Conservation (phyloP, 495 filamentous ascomycete genomes). For the Mycothermus thermophilus region DNA sequence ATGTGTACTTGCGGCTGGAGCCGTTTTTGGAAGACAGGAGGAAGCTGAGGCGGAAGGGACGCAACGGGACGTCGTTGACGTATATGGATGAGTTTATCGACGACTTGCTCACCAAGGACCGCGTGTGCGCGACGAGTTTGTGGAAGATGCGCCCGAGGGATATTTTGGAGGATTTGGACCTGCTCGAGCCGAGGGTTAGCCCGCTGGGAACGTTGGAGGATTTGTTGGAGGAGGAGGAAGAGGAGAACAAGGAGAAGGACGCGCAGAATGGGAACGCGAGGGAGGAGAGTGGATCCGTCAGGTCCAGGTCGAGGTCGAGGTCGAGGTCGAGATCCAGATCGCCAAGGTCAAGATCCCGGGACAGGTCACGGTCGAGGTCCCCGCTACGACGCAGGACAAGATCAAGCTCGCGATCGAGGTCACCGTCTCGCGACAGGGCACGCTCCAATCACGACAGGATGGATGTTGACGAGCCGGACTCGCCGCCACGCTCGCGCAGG, state of each 20-base stretch:
- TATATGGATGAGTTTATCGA: constrained; percentile 91
- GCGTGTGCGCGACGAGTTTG: constrained; percentile 80
- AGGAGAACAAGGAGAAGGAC: constrained; percentile 23
- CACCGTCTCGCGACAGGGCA: constrained; percentile 7
- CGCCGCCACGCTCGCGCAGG: neutral
- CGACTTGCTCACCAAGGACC: constrained; percentile 75
- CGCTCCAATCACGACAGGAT: constrained; percentile 17
- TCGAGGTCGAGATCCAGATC: constrained; percentile 8
- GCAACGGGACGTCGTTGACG: constrained; percentile 58
- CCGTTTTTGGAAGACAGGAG: constrained; percentile 69
- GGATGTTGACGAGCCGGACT: constrained; percentile 22
- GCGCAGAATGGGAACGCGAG: constrained; percentile 12
- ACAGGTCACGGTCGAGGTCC: constrained; percentile 4
- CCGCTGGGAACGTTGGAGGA: constrained; percentile 77
- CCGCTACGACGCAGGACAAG: constrained; percentile 9
- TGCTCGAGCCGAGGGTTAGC: constrained; percentile 76
- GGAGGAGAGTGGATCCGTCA: constrained; percentile 9
- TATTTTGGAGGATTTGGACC: constrained; percentile 76
- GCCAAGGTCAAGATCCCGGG: constrained; percentile 2
- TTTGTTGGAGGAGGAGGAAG: constrained; percentile 53
- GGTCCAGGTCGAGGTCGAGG: constrained; percentile 8
- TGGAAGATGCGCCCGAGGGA: constrained; percentile 79
- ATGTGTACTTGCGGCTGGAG: constrained; percentile 70
- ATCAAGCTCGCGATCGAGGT: constrained; percentile 13
- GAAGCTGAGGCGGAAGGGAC: constrained; percentile 63